Percentiles rank a stretch among this genome's conserved stretches.
phyloP scores from a whole-genome alignment of 2,329 filamentous ascomycete genomes.

The Alternaria dauci region DNA sequence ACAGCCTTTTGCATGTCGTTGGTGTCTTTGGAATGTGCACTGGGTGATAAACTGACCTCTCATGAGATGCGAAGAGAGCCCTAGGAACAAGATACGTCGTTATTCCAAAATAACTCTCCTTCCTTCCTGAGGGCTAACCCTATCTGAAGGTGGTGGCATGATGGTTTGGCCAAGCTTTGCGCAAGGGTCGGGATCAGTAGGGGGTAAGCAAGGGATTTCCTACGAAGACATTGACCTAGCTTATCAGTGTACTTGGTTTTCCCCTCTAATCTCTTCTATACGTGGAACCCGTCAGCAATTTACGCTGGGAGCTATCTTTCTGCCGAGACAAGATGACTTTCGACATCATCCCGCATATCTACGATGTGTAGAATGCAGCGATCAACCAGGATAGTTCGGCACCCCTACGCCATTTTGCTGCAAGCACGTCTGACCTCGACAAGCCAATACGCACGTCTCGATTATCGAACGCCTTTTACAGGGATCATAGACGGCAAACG shows the following conservation, averaged over 20 bases:
- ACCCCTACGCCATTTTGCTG: constrained; percentile 2
- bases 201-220: constrained; percentile 11
- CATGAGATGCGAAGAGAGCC: background rate
- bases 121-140: background rate
- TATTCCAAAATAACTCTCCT: background rate
- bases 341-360: background rate
- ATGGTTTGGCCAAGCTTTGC: background rate
- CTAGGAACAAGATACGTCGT: background rate
- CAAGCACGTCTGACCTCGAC: background rate
- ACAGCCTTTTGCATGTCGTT: background rate
- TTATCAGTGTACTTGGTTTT: background rate
- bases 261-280: background rate
- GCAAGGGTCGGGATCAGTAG: constrained; percentile 3
- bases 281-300: background rate
- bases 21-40: background rate
- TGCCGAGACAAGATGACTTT: background rate
- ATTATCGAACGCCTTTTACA: background rate
- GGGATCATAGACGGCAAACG: background rate
- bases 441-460: background rate
- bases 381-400: constrained; percentile 3
- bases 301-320: background rate
- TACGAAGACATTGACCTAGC: background rate
- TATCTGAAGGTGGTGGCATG: background rate
- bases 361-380: background rate
- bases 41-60: background rate